Conservation (phyloP, 2,329 filamentous ascomycete genomes). For the Fusarium denticulatum region DNA sequence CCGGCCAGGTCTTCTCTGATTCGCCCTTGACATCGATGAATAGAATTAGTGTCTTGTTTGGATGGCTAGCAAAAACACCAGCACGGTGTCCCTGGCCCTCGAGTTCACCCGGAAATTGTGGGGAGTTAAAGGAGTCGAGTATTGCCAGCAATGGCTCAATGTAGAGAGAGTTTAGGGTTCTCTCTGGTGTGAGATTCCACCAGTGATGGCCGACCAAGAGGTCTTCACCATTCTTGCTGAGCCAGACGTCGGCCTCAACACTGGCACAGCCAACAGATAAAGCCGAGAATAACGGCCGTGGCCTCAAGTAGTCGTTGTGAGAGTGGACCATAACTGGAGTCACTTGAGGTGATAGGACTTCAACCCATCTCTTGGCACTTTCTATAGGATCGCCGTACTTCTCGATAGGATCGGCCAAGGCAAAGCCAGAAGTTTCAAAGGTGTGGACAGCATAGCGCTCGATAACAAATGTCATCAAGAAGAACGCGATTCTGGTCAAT, state of each 20-base stretch:
- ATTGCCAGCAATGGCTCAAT: slow-evolving; percentile 70
- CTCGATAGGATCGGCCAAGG: slow-evolving; percentile 22
- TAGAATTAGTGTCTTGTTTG: slow-evolving; percentile 64
- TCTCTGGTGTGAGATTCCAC: slow-evolving; percentile 56
- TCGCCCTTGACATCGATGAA: slow-evolving; percentile 74
- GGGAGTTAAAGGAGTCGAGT: slow-evolving; percentile 53
- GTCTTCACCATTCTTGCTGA: slow-evolving; percentile 54
- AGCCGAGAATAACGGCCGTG: slow-evolving; percentile 70
- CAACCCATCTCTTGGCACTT: slow-evolving; percentile 27
- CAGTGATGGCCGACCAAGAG: slow-evolving; percentile 72
- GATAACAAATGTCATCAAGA: slow-evolving; percentile 16
- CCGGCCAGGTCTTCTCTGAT: slow-evolving; percentile 38
- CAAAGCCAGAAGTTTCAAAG: slow-evolving; percentile 24
- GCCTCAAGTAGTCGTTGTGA: slow-evolving; percentile 76
- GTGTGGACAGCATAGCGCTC: slow-evolving; percentile 26
- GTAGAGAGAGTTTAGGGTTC: slow-evolving; percentile 70
- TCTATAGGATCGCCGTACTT: slow-evolving; percentile 13
- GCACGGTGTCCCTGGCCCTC: neutral
- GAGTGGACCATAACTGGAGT: slow-evolving; percentile 57
- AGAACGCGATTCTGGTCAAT: slow-evolving; percentile 11
- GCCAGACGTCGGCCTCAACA: slow-evolving; percentile 76
- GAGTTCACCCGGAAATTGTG: fast-evolving
- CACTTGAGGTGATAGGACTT: slow-evolving; percentile 26
- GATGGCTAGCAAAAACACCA: slow-evolving; percentile 67
- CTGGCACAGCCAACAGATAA: slow-evolving; percentile 67